Evolutionary conservation across 164 flowering plant genomes (phyloP), one percentile per base, ranked within the genome.

Genomic region (Vitis riparia): DNA sequence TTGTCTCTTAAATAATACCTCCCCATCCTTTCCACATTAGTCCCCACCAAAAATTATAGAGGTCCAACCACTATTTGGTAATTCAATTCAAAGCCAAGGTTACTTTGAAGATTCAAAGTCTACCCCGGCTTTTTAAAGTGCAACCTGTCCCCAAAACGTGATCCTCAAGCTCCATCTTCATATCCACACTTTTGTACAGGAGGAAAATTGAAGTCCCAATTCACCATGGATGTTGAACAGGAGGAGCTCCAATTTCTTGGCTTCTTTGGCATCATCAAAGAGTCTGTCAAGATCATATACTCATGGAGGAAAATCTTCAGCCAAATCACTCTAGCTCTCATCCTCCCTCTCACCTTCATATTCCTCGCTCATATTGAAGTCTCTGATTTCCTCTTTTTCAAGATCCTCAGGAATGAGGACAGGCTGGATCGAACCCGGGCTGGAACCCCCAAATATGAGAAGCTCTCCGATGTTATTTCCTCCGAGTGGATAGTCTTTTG

Each of bases 311-410:
- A 73, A 50, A 69, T 79, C 68, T 79, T 73, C 77, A 64, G 60
- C 73, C 69, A 75, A 55, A 73, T 79, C 65, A 67, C 79, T 0
- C 65, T 79, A 0, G 23, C 75, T 14, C 51, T 79, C 13, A 73
- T 79, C 65, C 73, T 79, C 69, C 79, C 82, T 12, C 74, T 73
- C 72, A 59, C 77, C 44, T 59, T 79, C 75, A 68, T 76, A 62
- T 73, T 59, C 79, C 55, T 76, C 7, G 75, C 70, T 13, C 75
- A 79, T 51, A 51, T 62, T 14, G 19, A 67, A 68, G 15, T 73
- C 50, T 64, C 80, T 3, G 32, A 68, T 3, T 6, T 56, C 67
- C 14, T 76, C 47, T 66, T 68, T 37, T 16, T 6, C 58, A 16
- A 61, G 0, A 70, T 73, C 56, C 9, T 30, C 29, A 9, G 14